Conservation (phyloP, 305 asterid species). For the Euphrasia arctica region DNA sequence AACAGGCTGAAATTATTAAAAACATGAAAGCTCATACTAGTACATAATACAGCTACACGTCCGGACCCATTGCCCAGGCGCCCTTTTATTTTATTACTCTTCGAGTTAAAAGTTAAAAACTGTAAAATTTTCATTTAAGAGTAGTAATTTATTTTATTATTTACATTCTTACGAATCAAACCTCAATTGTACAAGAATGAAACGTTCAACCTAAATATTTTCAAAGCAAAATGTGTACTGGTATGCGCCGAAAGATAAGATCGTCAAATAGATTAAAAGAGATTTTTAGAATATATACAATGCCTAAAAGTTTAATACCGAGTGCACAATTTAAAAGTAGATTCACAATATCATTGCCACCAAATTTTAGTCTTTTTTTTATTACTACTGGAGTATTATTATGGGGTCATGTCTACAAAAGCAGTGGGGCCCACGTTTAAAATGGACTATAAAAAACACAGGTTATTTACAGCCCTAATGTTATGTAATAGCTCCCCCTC, state of each 20-base stretch:
- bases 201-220: too few relatives aligned
- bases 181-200: neutral
- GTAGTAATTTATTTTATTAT: neutral
- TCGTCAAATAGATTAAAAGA: too few relatives aligned
- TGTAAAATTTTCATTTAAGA: neutral
- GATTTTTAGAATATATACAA: neutral
- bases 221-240: too few relatives aligned
- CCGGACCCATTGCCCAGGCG: constrained; percentile 19
- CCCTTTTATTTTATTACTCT: neutral
- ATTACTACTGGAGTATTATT: too few relatives aligned
- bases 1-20: constrained; percentile 15
- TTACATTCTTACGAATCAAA: neutral
- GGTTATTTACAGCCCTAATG: constrained; percentile 19
- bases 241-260: too few relatives aligned
- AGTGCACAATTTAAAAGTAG: too few relatives aligned
- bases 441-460: neutral
- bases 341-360: too few relatives aligned
- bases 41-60: constrained; percentile 27
- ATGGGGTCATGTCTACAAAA: too few relatives aligned
- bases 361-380: too few relatives aligned
- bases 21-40: constrained; percentile 15
- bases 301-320: too few relatives aligned
- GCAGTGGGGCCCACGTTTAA: too few relatives aligned
- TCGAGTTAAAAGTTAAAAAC: neutral
- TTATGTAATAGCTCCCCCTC: constrained; percentile 16